Evolutionary conservation across 306 rosid species (phyloP), one percentile per base, ranked within the genome.

Genomic region (Castanea mollissima): DNA sequence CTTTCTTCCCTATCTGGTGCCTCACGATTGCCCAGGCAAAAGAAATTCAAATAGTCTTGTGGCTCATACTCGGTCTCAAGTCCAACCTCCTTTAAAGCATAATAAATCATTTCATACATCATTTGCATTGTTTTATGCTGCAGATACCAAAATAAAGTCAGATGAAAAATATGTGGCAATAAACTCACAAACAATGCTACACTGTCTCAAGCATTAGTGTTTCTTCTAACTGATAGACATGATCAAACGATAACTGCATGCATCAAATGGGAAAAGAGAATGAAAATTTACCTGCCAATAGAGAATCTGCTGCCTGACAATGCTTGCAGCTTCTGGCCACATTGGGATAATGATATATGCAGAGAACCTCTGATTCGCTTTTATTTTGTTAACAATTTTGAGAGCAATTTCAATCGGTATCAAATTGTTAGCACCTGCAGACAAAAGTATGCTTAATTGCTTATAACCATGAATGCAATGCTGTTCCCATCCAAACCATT

Each of bases 1-100:
- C 12, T 44, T 49, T 75, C 78, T 55, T 67, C 83, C 2, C 77
- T 67, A 27, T 82, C 87, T 31, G 83, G 64, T 63, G 76, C 82
- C 84, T 94, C 99, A 15, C 97, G 99, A 78, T 92, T 94, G 6
- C 99, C 97, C 2, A 94, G 97, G 85, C 99, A 94, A 79, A 94
- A 94, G 95, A 94, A 94, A 78, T 91, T 95, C 87, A 95, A 74
- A 71, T 95, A 92, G 79, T 95, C 99, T n/a, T 89, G 91, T 74
- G 99, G 99, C 79, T 85, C 88, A 20, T 87, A 91, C 76, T 68
- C 51, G 58, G 85, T 85, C 41, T 92, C 93, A 60, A 92, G 97
- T 72, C 92, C 97, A 56, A 86, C 90, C 76, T 94, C 97, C 68
- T 69, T 76, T 59, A 94, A 78, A 38, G 99, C 97, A 29, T 82